These are phyloP conservation scores for Rosa hybrid DNA, from an alignment of 331 rosid genomes.

Conservation along the genomic window DNA sequence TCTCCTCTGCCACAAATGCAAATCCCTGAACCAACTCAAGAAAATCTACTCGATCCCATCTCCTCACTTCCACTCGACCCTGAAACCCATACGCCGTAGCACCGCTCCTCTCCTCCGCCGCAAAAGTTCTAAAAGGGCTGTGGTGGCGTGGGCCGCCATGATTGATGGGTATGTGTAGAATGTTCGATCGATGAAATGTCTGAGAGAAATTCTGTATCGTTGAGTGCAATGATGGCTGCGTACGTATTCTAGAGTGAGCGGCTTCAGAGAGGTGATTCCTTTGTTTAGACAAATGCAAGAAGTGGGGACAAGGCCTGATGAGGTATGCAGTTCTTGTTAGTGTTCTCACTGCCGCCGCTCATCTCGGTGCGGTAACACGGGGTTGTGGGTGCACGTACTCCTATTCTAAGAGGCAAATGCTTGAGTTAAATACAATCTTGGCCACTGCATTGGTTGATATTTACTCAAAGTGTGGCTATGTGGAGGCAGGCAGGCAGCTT, in stretches of 20 bases:
- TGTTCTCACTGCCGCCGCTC: constrained; percentile 78
- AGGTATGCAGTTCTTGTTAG: constrained; percentile 58
- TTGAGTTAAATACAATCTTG: constrained; percentile 54
- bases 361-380: constrained; percentile 71
- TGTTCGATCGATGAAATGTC: constrained; percentile 68
- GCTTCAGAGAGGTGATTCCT: constrained; percentile 59
- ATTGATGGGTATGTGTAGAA: constrained; percentile 76
- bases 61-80: constrained; percentile 46
- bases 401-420: constrained; percentile 48
- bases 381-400: constrained; percentile 73
- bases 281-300: constrained; percentile 66
- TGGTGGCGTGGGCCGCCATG: constrained; percentile 79
- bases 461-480: constrained; percentile 84
- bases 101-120: constrained; percentile 54
- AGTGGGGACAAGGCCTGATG: constrained; percentile 51
- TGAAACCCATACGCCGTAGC: constrained; percentile 52
- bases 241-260: constrained; percentile 64
- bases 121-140: constrained; percentile 48
- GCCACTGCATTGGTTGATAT: constrained; percentile 81
- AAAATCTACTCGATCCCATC: constrained; percentile 59
- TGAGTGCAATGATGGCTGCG: constrained; percentile 82
- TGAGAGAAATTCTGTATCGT: constrained; percentile 58
- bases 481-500: constrained; percentile 47
- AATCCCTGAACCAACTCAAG: constrained; percentile 56
- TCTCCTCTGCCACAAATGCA: constrained; percentile 47